Evolutionary conservation across 352 stramenopile genomes (phyloP).

Genomic region (Globisporangium splendens): DNA sequence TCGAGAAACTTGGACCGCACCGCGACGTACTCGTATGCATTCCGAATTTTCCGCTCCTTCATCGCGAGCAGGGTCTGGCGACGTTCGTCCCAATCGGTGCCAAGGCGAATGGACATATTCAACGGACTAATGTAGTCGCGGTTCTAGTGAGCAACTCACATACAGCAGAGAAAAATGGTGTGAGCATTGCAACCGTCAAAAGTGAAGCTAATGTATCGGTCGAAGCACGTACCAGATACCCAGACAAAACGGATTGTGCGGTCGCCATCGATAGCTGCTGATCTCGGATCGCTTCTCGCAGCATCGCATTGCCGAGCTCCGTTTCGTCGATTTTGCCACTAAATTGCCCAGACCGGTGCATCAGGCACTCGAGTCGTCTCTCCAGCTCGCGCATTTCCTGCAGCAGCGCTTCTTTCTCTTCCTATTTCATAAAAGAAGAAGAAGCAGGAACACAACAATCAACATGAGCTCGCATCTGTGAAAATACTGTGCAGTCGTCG

Average conservation of each 20-base stretch:
- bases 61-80: slow-evolving; percentile 13
- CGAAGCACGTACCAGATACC: not conserved
- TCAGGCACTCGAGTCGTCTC: not conserved
- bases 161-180: not conserved
- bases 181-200: too few relatives aligned
- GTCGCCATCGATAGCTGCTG: not conserved
- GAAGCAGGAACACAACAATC: too few relatives aligned
- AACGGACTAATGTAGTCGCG: slow-evolving; percentile 2
- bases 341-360: not conserved
- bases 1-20: slow-evolving; percentile 21
- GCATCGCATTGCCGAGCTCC: not conserved
- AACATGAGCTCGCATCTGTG: too few relatives aligned
- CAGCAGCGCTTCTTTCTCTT: not conserved
- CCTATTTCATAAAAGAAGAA: not conserved
- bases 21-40: slow-evolving; percentile 22
- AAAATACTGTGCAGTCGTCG: too few relatives aligned
- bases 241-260: slow-evolving; percentile 2
- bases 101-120: not conserved
- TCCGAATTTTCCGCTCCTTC: slow-evolving; percentile 18
- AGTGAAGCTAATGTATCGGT: not conserved
- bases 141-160: not conserved
- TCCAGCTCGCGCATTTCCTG: not conserved
- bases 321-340: not conserved
- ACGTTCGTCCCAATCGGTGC: slow-evolving; percentile 15
- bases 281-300: slow-evolving; percentile 2